Conservation (phyloP, 441 rosid species). For the Pelargonium australe region DNA sequence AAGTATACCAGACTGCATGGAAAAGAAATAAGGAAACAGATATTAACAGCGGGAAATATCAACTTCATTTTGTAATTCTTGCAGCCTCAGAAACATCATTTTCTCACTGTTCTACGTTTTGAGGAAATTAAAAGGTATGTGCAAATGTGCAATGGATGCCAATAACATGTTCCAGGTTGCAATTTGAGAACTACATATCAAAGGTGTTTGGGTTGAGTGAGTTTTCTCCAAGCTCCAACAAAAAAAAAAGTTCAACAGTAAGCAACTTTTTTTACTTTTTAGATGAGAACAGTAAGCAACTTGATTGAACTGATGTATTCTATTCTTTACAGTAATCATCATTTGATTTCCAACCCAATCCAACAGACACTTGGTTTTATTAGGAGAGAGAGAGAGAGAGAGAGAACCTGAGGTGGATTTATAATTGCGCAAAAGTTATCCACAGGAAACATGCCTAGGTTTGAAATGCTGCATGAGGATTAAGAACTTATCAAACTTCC, state of each 20-base stretch:
- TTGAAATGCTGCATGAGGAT: constrained; percentile 76
- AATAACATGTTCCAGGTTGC: too few relatives aligned
- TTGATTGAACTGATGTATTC: background rate
- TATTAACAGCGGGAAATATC: background rate
- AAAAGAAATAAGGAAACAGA: constrained; percentile 10
- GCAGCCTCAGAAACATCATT: too few relatives aligned
- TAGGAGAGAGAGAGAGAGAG: constrained; percentile 12
- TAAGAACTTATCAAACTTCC: constrained; percentile 12
- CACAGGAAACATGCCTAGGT: constrained; percentile 97
- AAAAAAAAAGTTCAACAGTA: background rate
- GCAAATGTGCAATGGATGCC: too few relatives aligned
- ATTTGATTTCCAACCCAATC: background rate
- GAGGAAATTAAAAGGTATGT: too few relatives aligned
- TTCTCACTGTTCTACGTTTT: too few relatives aligned
- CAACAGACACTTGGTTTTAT: background rate
- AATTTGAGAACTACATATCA: background rate
- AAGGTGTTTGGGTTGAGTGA: background rate
- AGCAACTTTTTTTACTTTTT: background rate
- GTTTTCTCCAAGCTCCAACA: background rate
- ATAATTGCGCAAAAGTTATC: constrained; percentile 85
- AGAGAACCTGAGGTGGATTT: constrained; percentile 87
- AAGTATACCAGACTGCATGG: constrained; percentile 81
- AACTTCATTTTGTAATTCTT: background rate
- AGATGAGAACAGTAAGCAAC: constrained; percentile 1
- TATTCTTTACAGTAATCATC: background rate